Percentiles rank a stretch among this genome's conserved stretches.
Conservation (phyloP, 129 eudicot genomes). For the Flaveria sonorensis region DNA sequence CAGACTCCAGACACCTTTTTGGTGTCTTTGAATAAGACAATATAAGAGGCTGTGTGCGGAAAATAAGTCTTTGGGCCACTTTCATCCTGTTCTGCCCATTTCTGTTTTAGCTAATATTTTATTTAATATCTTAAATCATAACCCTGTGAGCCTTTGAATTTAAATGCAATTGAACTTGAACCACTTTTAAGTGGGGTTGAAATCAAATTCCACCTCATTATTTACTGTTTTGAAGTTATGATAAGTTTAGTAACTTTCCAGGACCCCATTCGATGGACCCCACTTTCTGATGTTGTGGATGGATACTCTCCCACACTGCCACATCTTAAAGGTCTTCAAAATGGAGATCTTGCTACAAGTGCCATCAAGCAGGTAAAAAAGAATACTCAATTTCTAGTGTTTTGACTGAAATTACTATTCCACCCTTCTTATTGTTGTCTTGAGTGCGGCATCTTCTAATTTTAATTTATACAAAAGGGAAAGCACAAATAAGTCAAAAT, state of each 20-base stretch:
- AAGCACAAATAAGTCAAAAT: slow-evolving; percentile 1
- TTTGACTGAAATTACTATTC: slow-evolving; percentile 6
- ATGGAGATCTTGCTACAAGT: slow-evolving; percentile 98
- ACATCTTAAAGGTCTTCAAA: slow-evolving; percentile 99
- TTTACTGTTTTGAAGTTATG: slow-evolving; percentile 28
- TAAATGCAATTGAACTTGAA: background rate
- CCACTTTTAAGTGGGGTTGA: background rate
- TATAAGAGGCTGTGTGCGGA: background rate
- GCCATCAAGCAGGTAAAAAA: slow-evolving; percentile 87
- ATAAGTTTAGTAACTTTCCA: slow-evolving; percentile 35
- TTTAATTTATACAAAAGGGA: background rate
- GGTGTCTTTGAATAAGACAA: background rate
- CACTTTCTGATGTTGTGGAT: slow-evolving; percentile 97
- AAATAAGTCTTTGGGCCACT: background rate
- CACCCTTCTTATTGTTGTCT: background rate
- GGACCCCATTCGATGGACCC: slow-evolving; percentile 99
- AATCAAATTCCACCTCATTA: background rate
- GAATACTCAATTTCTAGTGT: slow-evolving; percentile 16
- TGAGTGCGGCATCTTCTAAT: slow-evolving; percentile 2
- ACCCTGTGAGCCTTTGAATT: background rate
- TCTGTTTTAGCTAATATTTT: background rate
- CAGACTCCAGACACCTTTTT: background rate
- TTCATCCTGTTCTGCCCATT: background rate
- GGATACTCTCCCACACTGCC: slow-evolving; percentile 99
- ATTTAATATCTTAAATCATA: background rate